phyloP scores from a whole-genome alignment of 148 eudicot species.

The Rhododendron simsii region DNA sequence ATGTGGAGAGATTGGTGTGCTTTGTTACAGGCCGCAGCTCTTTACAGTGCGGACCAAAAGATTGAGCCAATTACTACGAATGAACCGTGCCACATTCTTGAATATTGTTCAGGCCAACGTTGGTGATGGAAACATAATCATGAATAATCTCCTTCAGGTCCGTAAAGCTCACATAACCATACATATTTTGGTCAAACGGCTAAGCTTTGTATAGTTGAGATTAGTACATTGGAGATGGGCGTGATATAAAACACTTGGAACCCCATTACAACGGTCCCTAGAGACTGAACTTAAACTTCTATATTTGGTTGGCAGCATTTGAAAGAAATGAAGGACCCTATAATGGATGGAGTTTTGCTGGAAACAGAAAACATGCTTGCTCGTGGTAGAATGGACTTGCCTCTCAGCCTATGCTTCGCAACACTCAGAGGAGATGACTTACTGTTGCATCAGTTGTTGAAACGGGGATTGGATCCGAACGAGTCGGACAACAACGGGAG shows the following conservation, averaged over 20 bases:
- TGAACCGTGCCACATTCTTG: constrained; percentile 62
- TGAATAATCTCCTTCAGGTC: constrained; percentile 77
- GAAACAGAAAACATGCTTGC: constrained; percentile 80
- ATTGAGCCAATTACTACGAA: constrained; percentile 60
- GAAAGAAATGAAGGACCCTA: constrained; percentile 48
- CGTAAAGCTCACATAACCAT: not conserved
- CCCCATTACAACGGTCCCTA: not conserved
- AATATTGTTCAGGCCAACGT: constrained; percentile 54
- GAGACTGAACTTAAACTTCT: not conserved
- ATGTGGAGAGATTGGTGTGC: constrained; percentile 90
- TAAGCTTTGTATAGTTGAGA: not conserved
- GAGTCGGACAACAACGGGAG: constrained; percentile 81
- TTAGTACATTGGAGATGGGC: not conserved
- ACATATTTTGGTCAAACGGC: not conserved
- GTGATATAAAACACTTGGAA: not conserved
- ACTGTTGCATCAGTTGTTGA: constrained; percentile 57
- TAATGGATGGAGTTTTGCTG: constrained; percentile 50
- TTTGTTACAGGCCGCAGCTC: constrained; percentile 87
- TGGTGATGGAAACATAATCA: constrained; percentile 63
- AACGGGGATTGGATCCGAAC: constrained; percentile 82
- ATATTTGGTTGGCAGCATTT: constrained; percentile 45
- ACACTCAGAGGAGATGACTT: constrained; percentile 59
- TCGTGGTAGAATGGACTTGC: constrained; percentile 69
- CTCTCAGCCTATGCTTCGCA: constrained; percentile 76
- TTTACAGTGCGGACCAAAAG: constrained; percentile 78